Percentiles rank a stretch among this genome's conserved stretches.
These are phyloP conservation scores for Epichloe sylvatica DNA, from an alignment of 2,329 filamentous ascomycete genomes.

Conservation along the genomic window DNA sequence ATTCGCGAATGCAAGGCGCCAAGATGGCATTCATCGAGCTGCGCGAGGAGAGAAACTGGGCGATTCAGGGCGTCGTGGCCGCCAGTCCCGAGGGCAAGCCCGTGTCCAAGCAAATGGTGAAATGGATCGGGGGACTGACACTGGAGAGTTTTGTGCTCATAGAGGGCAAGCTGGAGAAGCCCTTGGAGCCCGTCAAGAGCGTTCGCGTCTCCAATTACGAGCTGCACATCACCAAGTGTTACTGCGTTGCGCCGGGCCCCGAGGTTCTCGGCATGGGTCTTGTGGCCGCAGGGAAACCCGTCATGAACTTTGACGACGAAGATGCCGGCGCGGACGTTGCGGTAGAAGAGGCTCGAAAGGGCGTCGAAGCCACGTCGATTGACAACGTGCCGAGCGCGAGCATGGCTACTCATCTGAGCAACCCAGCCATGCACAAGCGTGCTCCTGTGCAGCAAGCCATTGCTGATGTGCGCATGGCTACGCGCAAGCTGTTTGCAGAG, in stretches of 20 bases:
- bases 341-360: slow-evolving; percentile 1
- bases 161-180: slow-evolving; percentile 67
- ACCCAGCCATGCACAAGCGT: slow-evolving; percentile 84
- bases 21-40: slow-evolving; percentile 81
- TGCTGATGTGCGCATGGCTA: slow-evolving; percentile 37
- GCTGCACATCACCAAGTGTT: slow-evolving; percentile 78
- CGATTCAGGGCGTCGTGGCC: slow-evolving; percentile 63
- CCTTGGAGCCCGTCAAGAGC: slow-evolving; percentile 77
- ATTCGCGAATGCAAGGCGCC: slow-evolving; percentile 25
- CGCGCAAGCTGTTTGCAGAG: slow-evolving; percentile 54
- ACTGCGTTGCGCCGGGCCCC: slow-evolving; percentile 53
- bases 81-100: slow-evolving; percentile 48
- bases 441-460: slow-evolving; percentile 85
- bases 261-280: slow-evolving; percentile 44
- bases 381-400: slow-evolving; percentile 49
- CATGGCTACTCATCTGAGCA: slow-evolving; percentile 75
- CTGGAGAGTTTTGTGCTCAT: slow-evolving; percentile 73
- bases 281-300: slow-evolving; percentile 37
- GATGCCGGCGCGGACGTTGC: slow-evolving; percentile 16
- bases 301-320: slow-evolving; percentile 47
- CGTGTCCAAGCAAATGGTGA: slow-evolving; percentile 71
- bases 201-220: slow-evolving; percentile 68
- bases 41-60: slow-evolving; percentile 54
- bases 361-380: slow-evolving; percentile 14
- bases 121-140: slow-evolving; percentile 67